Evolutionary conservation across 805 yeast genomes (phyloP).

Genomic region (Kodamaea sagamina): DNA sequence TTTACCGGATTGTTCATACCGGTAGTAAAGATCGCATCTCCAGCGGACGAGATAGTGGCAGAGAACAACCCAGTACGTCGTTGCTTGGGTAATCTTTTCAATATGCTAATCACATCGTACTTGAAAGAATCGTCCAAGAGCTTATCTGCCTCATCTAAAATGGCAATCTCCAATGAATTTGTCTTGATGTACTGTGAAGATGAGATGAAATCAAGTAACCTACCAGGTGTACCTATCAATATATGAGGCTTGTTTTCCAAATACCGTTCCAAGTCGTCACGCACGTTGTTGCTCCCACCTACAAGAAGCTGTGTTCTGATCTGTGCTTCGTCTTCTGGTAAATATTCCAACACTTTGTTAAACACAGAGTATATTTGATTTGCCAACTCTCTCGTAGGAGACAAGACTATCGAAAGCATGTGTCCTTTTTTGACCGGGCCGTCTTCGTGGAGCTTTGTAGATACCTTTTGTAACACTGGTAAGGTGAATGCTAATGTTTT

Average conservation of each 20-base stretch:
- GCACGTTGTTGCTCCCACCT: slow-evolving; percentile 60
- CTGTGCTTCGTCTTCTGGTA: slow-evolving; percentile 47
- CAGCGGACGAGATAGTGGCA: slow-evolving; percentile 87
- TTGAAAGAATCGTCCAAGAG: slow-evolving; percentile 77
- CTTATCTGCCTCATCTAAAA: slow-evolving; percentile 93
- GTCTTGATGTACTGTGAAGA: slow-evolving; percentile 57
- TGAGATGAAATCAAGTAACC: slow-evolving; percentile 71
- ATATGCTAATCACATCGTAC: slow-evolving; percentile 64
- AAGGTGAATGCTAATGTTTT: slow-evolving; percentile 88
- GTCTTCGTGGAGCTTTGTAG: slow-evolving; percentile 26
- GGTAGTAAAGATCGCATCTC: slow-evolving; percentile 73
- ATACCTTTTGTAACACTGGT: slow-evolving; percentile 74
- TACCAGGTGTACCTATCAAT: slow-evolving; percentile 90
- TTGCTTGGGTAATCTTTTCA: slow-evolving; percentile 79
- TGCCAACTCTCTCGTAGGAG: slow-evolving; percentile 75
- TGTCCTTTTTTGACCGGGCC: slow-evolving; percentile 58
- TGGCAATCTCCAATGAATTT: slow-evolving; percentile 65
- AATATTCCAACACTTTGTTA: slow-evolving; percentile 54
- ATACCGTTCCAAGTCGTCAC: slow-evolving; percentile 71
- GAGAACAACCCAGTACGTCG: slow-evolving; percentile 92
- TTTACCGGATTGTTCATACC: slow-evolving; percentile 94
- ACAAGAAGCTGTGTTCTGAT: slow-evolving; percentile 63
- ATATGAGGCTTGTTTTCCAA: slow-evolving; percentile 63
- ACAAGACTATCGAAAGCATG: slow-evolving; percentile 67
- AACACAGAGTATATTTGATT: slow-evolving; percentile 72